Conservation (phyloP, 805 yeast species). For the Saturnispora ahearnii region DNA sequence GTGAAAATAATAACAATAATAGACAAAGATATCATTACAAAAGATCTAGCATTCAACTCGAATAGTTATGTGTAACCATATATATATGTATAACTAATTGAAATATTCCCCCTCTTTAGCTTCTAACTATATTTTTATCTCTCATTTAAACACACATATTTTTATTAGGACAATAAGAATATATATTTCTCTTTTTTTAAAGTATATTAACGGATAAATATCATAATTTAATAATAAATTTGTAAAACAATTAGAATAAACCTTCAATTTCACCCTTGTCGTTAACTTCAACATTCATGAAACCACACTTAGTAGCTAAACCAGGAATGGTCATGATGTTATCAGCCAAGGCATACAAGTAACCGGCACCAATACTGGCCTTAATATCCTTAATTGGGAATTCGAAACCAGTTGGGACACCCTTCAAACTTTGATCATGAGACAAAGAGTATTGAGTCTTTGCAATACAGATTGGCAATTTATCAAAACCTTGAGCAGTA, state of each 20-base stretch:
- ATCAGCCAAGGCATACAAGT: constrained; percentile 91
- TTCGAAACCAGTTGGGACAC: constrained; percentile 89
- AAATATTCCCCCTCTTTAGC: not conserved
- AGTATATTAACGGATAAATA: not conserved
- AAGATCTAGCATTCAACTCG: not conserved
- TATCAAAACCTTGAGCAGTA: constrained; percentile 79
- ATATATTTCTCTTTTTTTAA: not conserved
- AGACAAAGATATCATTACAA: not conserved
- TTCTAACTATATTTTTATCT: too few relatives aligned
- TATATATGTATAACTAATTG: not conserved
- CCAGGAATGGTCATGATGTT: constrained; percentile 98
- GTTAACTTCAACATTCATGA: constrained; percentile 92
- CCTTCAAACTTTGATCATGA: constrained; percentile 87
- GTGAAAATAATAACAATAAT: not conserved
- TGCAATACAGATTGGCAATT: constrained; percentile 92
- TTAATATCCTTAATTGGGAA: constrained; percentile 93
- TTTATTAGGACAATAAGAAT: not conserved
- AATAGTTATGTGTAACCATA: not conserved
- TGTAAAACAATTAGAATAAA: constrained; percentile 42
- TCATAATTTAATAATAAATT: not conserved
- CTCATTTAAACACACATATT: too few relatives aligned
- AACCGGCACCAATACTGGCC: constrained; percentile 94
- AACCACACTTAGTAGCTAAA: constrained; percentile 90
- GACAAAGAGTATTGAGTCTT: constrained; percentile 95
- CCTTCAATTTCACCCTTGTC: constrained; percentile 91